Evolutionary conservation across 495 filamentous ascomycete species (phyloP), one percentile per base, ranked within the genome.

Genomic region (Hyphodiscus hymeniophilus): DNA sequence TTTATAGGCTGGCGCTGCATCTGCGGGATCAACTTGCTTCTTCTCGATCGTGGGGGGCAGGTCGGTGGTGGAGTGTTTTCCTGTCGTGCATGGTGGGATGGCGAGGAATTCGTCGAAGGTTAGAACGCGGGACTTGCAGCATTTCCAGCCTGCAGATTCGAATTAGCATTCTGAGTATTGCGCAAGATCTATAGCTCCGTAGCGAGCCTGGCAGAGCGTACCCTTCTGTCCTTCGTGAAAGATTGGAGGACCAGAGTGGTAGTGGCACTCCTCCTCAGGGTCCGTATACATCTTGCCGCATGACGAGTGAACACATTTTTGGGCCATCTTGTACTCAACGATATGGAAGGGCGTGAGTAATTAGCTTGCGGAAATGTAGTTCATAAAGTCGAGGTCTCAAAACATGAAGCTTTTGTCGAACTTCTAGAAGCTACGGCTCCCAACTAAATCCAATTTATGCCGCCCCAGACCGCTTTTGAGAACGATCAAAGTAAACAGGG

Each of bases 191-290:
- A 36, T 16, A 33, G 5, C 18, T 7, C 17, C 7, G 8, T 46
- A 42, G 34, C 3, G 13, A 23, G 43, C n/a, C n/a, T 1, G 22
- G 20, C 7, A 18, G 21, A 10, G 6, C 15, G 60, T 71, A 95
- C 92, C 92, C 82, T 98, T 98, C 68, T 97, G 91, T 34, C 92
- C 92, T 71, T 99, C 92, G 64, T 99, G 92, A 65, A 99, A 99
- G 60, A 94, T 73, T 47, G 90, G 89, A 38, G 89, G 90, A 33
- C 90, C 90, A 40, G 91, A 88, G 69, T 97, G 92, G 67, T 95
- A 95, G 52, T 80, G 69, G 63, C 92, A 99, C 47, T 81, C 73
- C 63, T 96, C 94, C 35, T 90, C 79, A 4, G 79, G 66, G 64
- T 97, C 85, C 41, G 79, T 79, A 67, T 88, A 98, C 22, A 70